These are phyloP conservation scores for Camelina hispida DNA, from an alignment of 345 rosid genomes.

Conservation along the genomic window DNA sequence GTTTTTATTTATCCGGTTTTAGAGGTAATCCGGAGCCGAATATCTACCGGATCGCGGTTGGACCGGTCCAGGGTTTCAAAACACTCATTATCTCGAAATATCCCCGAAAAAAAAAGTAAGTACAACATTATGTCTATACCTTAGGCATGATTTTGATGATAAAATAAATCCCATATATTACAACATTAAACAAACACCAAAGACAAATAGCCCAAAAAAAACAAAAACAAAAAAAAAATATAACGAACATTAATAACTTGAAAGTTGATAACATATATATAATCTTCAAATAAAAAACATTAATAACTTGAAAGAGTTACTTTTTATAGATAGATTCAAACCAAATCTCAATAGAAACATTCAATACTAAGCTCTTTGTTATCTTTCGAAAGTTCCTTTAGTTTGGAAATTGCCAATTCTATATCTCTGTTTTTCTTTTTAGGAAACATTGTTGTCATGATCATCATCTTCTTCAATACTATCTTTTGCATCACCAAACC, in stretches of 20 bases:
- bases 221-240: no score
- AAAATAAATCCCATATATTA: background rate
- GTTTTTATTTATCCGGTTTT: no score
- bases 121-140: background rate
- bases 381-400: background rate
- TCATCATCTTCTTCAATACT: background rate
- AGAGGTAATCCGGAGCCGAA: no score
- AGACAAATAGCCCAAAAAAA: no score
- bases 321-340: background rate
- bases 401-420: background rate
- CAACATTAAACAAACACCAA: no score
- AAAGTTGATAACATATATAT: background rate
- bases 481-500: slow-evolving; percentile 2
- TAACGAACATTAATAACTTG: background rate
- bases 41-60: no score
- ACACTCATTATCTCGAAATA: no score
- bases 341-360: background rate
- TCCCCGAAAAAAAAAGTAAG: background rate
- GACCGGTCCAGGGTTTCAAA: no score
- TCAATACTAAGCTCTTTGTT: background rate
- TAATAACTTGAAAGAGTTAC: background rate
- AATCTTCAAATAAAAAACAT: background rate
- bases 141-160: background rate
- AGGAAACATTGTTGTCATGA: background rate
- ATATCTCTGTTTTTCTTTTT: background rate